Conservation (phyloP, 164 flowering plant species). For the Nelumbo lutea region DNA sequence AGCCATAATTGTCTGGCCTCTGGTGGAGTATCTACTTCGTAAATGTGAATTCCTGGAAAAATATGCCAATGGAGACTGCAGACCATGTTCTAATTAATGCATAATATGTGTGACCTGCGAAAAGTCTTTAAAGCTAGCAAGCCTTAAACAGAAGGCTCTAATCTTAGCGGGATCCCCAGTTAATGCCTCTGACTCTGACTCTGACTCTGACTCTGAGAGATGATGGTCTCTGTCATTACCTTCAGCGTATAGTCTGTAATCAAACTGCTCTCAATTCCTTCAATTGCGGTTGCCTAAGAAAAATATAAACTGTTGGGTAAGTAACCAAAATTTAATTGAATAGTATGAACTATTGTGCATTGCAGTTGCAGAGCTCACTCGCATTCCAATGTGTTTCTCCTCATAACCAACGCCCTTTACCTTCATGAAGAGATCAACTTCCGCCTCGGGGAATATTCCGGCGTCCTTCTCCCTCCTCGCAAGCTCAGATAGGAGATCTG, state of each 20-base stretch:
- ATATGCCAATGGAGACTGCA: background rate
- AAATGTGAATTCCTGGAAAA: no score
- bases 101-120: background rate
- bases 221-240: slow-evolving; percentile 31
- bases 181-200: no score
- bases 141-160: background rate
- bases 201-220: background rate
- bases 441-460: slow-evolving; percentile 78
- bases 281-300: slow-evolving; percentile 74
- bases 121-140: background rate
- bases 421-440: slow-evolving; percentile 96
- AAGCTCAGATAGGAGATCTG: slow-evolving; percentile 77
- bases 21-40: no score
- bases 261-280: slow-evolving; percentile 81
- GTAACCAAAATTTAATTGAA: background rate
- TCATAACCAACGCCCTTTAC: slow-evolving; percentile 20
- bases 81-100: background rate
- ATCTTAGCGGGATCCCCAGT: background rate
- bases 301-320: background rate
- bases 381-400: background rate
- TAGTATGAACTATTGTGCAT: background rate
- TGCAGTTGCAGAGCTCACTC: background rate
- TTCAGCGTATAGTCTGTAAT: slow-evolving; percentile 88
- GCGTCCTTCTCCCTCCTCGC: slow-evolving; percentile 76
- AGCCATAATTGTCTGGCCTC: no score